Percentiles rank a stretch among this genome's conserved stretches.
These are phyloP conservation scores for Pyrrhoderma noxium DNA, from an alignment of 1,284 basidiomycete genomes.

Conservation along the genomic window DNA sequence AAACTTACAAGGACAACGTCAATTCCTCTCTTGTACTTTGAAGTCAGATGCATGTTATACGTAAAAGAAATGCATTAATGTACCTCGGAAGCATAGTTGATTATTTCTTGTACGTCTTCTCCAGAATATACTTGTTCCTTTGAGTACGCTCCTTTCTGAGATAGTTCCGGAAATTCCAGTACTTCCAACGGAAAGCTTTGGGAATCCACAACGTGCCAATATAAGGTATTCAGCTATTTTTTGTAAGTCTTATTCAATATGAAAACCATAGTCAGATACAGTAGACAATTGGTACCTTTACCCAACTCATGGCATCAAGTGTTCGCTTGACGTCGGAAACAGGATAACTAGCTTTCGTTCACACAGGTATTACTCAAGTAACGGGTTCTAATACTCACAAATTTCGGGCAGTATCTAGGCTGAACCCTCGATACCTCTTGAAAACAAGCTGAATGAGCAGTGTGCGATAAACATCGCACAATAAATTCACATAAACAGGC, in stretches of 20 bases:
- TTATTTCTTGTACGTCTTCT: constrained; percentile 54
- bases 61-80: constrained; percentile 23
- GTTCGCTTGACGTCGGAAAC: constrained; percentile 62
- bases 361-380: constrained; percentile 18
- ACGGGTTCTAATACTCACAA: too few relatives aligned
- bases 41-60: too few relatives aligned
- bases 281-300: constrained; percentile 54
- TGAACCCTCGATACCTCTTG: constrained; percentile 72
- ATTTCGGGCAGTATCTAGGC: constrained; percentile 74
- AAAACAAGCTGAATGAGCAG: not conserved
- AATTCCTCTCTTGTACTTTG: constrained; percentile 37
- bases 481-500: constrained; percentile 49
- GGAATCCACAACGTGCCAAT: constrained; percentile 77
- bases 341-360: constrained; percentile 51
- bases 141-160: constrained; percentile 66
- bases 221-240: constrained; percentile 58
- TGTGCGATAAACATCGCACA: not conserved
- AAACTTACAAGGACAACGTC: constrained; percentile 35
- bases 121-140: constrained; percentile 49
- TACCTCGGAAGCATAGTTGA: constrained; percentile 67
- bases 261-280: constrained; percentile 2
- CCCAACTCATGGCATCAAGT: constrained; percentile 81
- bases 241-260: constrained; percentile 3
- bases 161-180: constrained; percentile 54
- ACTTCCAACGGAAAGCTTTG: constrained; percentile 73